Evolutionary conservation across 371 early-diverging fungal genomes (phyloP).

Genomic region (Syncephalastrum monosporum): DNA sequence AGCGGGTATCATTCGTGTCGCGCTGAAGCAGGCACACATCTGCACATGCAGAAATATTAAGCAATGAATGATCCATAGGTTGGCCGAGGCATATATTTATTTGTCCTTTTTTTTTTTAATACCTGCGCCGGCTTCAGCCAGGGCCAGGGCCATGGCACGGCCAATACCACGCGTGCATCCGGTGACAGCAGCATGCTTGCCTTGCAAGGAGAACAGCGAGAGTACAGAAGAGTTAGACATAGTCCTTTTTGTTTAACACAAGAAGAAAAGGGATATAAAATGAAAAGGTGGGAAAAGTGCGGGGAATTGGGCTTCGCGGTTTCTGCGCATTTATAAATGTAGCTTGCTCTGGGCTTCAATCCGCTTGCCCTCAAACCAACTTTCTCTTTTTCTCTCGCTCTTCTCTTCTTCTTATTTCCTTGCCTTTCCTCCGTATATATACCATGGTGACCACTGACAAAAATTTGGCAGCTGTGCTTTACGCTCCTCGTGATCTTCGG

Average conservation of each 20-base stretch:
- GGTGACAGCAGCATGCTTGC: conserved; percentile 25
- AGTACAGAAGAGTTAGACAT: conserved; percentile 1
- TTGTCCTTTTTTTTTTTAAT: conserved; percentile 4
- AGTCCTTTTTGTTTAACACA: background rate
- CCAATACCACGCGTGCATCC: conserved; percentile 38
- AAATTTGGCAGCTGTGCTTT: conserved; percentile 18
- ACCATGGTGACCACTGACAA: background rate
- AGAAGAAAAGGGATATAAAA: conserved; percentile 4
- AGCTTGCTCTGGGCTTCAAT: no score
- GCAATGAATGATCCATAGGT: background rate
- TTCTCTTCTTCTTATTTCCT: no score
- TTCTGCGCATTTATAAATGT: background rate
- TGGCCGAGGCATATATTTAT: no score
- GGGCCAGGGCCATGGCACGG: conserved; percentile 24
- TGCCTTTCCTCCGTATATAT: background rate
- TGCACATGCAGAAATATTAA: background rate
- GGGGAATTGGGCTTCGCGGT: no score
- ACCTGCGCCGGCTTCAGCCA: conserved; percentile 40
- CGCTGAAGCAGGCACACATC: conserved; percentile 32
- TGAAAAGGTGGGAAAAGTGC: no score
- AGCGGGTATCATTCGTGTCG: conserved; percentile 13
- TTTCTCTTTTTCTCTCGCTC: no score
- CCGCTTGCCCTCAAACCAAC: no score
- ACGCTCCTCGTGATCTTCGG: conserved; percentile 15
- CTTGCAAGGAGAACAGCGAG: conserved; percentile 26